Base-by-base conservation (phyloP, 1,284 basidiomycete genomes). In the Boletus sp. region DNA sequence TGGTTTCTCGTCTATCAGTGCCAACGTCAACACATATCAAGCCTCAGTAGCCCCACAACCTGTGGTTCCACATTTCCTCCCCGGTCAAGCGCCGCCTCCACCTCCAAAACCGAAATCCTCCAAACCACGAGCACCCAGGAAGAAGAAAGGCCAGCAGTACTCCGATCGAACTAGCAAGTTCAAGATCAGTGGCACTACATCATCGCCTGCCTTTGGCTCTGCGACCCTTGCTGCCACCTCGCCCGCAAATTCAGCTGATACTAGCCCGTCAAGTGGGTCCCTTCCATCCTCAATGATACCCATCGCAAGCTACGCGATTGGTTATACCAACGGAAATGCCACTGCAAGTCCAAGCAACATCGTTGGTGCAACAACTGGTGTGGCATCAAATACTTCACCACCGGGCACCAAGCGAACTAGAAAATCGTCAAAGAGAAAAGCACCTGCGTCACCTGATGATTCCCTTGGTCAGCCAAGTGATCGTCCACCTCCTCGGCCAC, bases 11-110 rank as follows among this genome's bases (percentile, higher is more conserved):
- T 68, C 67, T 41, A 39, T 54, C 34, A 50, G 51, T 19, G 47
- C 59, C 50, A 54, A 46, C 45, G 56, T 66, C 59, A 69, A 55
- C 44, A 80, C 76, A 29, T 81, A 80, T 53, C 68, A 78, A 52
- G 74, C 73, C 8, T 51, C 70, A 13, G 54, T 62, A 5, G 50
- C 67, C 44, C 45, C 60, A 19, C 54, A 44, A 26, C 53, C 64
- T 22, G 55, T 49, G 5, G 49, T 59, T n/a, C 55, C 63, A 1
- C 51, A 59, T 34, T 81, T 75, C 58, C 70, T 81, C 33, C 79
- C 78, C 17, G 80, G 80, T 6, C 78, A 81, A 54, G 71, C 63
- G 4, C 71, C 74, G n/a, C 51, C 51, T 35, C 0, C 44, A 5
- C 55, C 61, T 12, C 53, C 67, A 54, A 62, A 61, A 36, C 61